Conservation (phyloP, 352 stramenopile genomes). For the Elongisporangium senticosum region DNA sequence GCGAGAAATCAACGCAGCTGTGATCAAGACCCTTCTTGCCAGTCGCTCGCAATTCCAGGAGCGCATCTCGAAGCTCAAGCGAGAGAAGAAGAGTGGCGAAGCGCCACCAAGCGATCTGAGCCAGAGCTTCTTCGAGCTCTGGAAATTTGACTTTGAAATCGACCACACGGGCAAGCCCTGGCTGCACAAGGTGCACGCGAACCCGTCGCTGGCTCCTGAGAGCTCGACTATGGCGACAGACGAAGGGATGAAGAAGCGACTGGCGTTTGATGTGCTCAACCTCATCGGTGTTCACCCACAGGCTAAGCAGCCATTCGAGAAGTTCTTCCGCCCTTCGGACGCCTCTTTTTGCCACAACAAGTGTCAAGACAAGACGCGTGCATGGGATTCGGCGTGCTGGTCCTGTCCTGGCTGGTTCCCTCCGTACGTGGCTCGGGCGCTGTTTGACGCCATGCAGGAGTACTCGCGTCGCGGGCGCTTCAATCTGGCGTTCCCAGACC, state of each 20-base stretch:
- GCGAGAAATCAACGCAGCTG: slow-evolving; percentile 57
- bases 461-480: slow-evolving; percentile 69
- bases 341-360: slow-evolving; percentile 52
- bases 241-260: slow-evolving; percentile 52
- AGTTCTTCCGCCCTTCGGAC: slow-evolving; percentile 45
- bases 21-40: slow-evolving; percentile 56
- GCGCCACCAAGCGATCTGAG: slow-evolving; percentile 27
- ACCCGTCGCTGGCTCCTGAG: slow-evolving; percentile 49
- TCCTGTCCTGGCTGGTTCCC: slow-evolving; percentile 70
- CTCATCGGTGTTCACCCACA: slow-evolving; percentile 67
- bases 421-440: slow-evolving; percentile 39
- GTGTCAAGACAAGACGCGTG: slow-evolving; percentile 50
- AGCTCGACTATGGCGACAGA: slow-evolving; percentile 58
- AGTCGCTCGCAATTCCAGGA: slow-evolving; percentile 47
- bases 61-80: slow-evolving; percentile 41
- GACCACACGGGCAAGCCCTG: slow-evolving; percentile 92
- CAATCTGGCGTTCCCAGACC: slow-evolving; percentile 57
- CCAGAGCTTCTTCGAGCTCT: slow-evolving; percentile 91
- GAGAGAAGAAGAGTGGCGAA: slow-evolving; percentile 9
- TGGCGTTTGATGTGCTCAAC: slow-evolving; percentile 65
- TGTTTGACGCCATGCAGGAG: slow-evolving; percentile 53
- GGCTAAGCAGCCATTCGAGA: slow-evolving; percentile 45
- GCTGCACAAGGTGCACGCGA: slow-evolving; percentile 86
- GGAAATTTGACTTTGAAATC: slow-evolving; percentile 95
- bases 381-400: slow-evolving; percentile 72